These are phyloP conservation scores for Aspergillus saccharolyticus DNA, from an alignment of 495 filamentous ascomycete species.

Conservation along the genomic window DNA sequence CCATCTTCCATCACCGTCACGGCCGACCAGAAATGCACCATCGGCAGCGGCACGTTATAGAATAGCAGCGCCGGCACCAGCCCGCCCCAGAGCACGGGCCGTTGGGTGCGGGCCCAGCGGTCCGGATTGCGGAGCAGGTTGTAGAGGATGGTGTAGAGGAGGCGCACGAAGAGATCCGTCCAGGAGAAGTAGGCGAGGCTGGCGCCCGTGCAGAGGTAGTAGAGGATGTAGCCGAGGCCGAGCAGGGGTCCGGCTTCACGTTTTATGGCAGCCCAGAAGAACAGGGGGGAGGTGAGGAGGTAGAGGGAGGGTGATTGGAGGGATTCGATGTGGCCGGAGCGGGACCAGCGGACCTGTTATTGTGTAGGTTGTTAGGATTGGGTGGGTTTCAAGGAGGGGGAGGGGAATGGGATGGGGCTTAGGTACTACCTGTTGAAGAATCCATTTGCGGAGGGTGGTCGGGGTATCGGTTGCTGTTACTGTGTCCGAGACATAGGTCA, in stretches of 20 bases:
- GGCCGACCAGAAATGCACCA: slow-evolving; percentile 30
- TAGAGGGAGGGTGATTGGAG: slow-evolving; percentile 32
- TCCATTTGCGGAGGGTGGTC: slow-evolving; percentile 28
- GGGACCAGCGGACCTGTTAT: slow-evolving; percentile 25
- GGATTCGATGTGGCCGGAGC: slow-evolving; percentile 31
- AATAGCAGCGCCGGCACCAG: slow-evolving; percentile 24
- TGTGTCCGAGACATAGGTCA: slow-evolving; percentile 29
- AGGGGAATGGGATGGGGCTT: background rate
- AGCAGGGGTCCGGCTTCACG: slow-evolving; percentile 26
- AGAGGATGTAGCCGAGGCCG: slow-evolving; percentile 22
- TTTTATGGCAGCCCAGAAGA: slow-evolving; percentile 32
- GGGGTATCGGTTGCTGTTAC: slow-evolving; percentile 31
- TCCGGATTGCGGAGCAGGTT: slow-evolving; percentile 25
- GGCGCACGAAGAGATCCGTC: slow-evolving; percentile 23
- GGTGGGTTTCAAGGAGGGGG: background rate
- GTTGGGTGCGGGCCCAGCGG: slow-evolving; percentile 11
- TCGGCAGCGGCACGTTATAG: slow-evolving; percentile 29
- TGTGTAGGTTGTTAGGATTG: background rate
- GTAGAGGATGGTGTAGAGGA: slow-evolving; percentile 25
- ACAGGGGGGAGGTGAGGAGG: slow-evolving; percentile 25
- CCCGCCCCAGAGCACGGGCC: slow-evolving; percentile 18
- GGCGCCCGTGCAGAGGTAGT: slow-evolving; percentile 26
- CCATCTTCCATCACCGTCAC: slow-evolving; percentile 27
- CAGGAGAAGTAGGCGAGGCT: slow-evolving; percentile 26
- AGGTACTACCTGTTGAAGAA: slow-evolving; percentile 23